These are phyloP conservation scores for Boletus huronensis DNA, from an alignment of 768 basidiomycete genomes.

Conservation along the genomic window DNA sequence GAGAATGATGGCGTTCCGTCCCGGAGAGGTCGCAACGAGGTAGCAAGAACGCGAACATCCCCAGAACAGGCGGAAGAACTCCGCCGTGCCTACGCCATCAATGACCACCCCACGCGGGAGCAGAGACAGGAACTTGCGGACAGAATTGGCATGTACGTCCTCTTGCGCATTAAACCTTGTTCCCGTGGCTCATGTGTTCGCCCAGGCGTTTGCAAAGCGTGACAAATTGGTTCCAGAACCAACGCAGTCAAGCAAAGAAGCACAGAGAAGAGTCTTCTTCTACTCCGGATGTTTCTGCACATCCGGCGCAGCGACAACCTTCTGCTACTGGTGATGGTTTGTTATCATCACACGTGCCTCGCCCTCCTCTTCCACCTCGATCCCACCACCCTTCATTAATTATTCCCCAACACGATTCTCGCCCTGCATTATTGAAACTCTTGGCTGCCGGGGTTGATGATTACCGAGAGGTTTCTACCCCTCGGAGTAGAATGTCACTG, in stretches of 20 bases:
- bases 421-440: slow-evolving; percentile 10
- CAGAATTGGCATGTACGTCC: slow-evolving; percentile 71
- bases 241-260: slow-evolving; percentile 74
- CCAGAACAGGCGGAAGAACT: slow-evolving; percentile 67
- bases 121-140: slow-evolving; percentile 62
- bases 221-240: slow-evolving; percentile 87
- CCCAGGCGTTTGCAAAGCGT: slow-evolving; percentile 74
- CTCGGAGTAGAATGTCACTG: slow-evolving; percentile 31
- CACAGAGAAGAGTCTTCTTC: slow-evolving; percentile 50
- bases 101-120: slow-evolving; percentile 66
- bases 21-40: slow-evolving; percentile 30
- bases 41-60: slow-evolving; percentile 56
- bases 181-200: slow-evolving; percentile 27
- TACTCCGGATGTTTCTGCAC: slow-evolving; percentile 17
- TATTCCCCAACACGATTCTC: slow-evolving; percentile 21
- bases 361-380: slow-evolving; percentile 22
- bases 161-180: slow-evolving; percentile 10
- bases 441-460: slow-evolving; percentile 16
- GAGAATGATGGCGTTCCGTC: slow-evolving; percentile 42
- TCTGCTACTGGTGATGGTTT: slow-evolving; percentile 6
- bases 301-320: slow-evolving; percentile 12
- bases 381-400: slow-evolving; percentile 32
- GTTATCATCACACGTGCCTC: slow-evolving; percentile 10
- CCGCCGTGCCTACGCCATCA: slow-evolving; percentile 57
- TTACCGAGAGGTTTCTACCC: slow-evolving; percentile 15